phyloP scores from a whole-genome alignment of 371 early-diverging fungal genomes.

The Mortierella sp. region DNA sequence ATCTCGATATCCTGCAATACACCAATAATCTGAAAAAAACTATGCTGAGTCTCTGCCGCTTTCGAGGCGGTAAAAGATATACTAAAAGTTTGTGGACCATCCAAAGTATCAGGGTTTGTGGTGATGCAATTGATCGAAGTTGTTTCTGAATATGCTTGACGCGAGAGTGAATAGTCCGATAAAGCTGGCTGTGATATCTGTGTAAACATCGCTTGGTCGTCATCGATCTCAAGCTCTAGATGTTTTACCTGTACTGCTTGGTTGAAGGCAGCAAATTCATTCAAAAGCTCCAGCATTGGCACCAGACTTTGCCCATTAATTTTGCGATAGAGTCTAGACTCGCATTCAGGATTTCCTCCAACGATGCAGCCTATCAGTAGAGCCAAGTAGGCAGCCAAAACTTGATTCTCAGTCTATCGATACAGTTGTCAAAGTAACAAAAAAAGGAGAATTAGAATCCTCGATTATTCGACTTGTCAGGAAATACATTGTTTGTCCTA shows the following conservation, averaged over 20 bases:
- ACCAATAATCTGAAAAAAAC: conserved; percentile 25
- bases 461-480: too few species aligned
- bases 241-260: background rate
- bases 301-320: conserved; percentile 22
- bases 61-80: conserved; percentile 9
- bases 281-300: conserved; percentile 41
- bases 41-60: conserved; percentile 18
- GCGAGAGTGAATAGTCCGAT: background rate
- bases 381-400: conserved; percentile 48
- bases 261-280: conserved; percentile 21
- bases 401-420: conserved; percentile 39
- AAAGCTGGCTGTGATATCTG: background rate
- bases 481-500: conserved; percentile 1
- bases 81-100: background rate
- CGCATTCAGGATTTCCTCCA: conserved; percentile 28
- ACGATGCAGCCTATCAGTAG: conserved; percentile 42
- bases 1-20: conserved; percentile 28
- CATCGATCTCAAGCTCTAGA: background rate
- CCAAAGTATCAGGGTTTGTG: background rate
- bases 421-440: background rate
- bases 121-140: background rate
- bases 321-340: conserved; percentile 20
- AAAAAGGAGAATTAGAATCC: background rate
- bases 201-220: conserved; percentile 5
- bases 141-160: too few species aligned